These are phyloP conservation scores for Raphanus sativus DNA, from an alignment of 345 rosid species.

Conservation along the genomic window DNA sequence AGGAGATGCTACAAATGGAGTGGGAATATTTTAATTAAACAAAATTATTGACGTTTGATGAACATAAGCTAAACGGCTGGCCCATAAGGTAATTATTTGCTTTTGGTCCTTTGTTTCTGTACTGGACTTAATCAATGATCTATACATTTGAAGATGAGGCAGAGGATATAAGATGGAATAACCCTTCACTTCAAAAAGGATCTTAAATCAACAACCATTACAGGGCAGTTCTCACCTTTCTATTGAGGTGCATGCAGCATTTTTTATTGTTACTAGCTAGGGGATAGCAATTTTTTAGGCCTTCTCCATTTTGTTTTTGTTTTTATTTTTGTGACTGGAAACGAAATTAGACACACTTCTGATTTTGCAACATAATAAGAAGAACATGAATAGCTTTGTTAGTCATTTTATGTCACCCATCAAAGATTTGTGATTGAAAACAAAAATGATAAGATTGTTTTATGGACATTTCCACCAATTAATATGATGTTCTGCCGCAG, in stretches of 20 bases:
- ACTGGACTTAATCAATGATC: not conserved
- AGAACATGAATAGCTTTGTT: not conserved
- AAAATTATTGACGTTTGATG: not conserved
- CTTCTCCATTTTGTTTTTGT: not conserved
- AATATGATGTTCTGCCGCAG: not conserved
- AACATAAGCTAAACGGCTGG: not conserved
- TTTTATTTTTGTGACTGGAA: not conserved
- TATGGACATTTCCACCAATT: not conserved
- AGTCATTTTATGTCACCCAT: not conserved
- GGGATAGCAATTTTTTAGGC: not conserved
- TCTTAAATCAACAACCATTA: not conserved
- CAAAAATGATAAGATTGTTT: not conserved
- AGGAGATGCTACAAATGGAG: conserved; percentile 1
- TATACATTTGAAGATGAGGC: not conserved
- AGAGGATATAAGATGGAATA: not conserved
- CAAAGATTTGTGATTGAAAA: conserved; percentile 1
- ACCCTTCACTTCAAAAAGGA: not conserved
- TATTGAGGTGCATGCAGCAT: not conserved
- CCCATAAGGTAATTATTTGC: not conserved
- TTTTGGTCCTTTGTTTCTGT: not conserved
- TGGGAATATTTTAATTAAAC: not conserved
- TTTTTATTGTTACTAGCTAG: not conserved
- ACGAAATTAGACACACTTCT: not conserved
- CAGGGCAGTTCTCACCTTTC: conserved; percentile 17
- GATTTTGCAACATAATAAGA: not conserved